Evolutionary conservation across 2,329 filamentous ascomycete species (phyloP), one percentile per base, ranked within the genome.

Genomic region (Leptoxyphium fumago): DNA sequence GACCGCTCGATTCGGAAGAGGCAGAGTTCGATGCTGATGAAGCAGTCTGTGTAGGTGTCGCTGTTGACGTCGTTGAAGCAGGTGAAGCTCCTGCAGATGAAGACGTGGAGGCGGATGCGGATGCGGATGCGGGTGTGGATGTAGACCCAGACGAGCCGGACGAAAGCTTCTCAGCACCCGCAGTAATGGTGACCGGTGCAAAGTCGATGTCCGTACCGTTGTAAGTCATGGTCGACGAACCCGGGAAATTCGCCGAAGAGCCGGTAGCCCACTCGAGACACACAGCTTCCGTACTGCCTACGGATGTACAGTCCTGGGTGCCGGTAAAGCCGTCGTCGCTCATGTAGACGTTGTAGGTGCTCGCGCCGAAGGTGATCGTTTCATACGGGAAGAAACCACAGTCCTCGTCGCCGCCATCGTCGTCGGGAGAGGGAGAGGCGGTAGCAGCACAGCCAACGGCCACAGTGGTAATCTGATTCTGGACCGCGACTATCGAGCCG

Each of bases 371-470:
- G 28, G 45, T 51, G 10, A 54, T 29, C 10, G 49, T 50, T 36
- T 52, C 50, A 2, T 21, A 34, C 14, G 50, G 47, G 39, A 52
- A 51, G 38, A 54, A 49, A 9, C 52, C 52, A 46, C 52, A 54
- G 28, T 52, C 52, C 29, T 18, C 40, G 18, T 14, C 41, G 40
- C 48, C 50, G 10, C 7, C 21, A 7, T 26, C 7, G 21, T 26
- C 21, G 21, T 26, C 21, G 21, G 7, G 21, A 26, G 21, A 26
- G 7, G 21, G 15, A 36, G 11, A 15, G 9, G 47, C 46, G 5
- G 40, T 39, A 8, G 43, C 28, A 5, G 46, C 43, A 26, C 52
- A 54, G 29, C 45, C 43, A 34, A 54, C 48, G 1, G 39, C 9
- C n/a, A 52, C 26, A 6, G 49, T 50, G 17, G 52, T 54, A 14